Evolutionary conservation across 345 rosid genomes (phyloP).

Genomic region (Noccaea caerulescens): DNA sequence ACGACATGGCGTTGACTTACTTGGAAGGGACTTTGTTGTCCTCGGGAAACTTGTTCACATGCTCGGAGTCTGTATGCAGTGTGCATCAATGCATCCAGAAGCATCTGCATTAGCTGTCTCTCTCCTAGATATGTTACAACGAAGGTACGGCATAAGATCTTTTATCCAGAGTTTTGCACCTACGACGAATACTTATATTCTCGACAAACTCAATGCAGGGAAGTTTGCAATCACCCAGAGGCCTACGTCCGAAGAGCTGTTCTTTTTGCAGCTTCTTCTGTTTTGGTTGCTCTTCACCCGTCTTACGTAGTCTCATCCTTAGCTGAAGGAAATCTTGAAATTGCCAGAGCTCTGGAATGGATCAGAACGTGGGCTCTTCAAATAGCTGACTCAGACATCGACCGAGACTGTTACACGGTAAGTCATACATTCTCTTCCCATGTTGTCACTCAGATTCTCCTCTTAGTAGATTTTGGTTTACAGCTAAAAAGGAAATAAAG

Average conservation of each 20-base stretch:
- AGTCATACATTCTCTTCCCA: constrained; percentile 38
- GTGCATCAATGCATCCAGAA: constrained; percentile 92
- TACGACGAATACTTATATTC: constrained; percentile 12
- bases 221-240: constrained; percentile 81
- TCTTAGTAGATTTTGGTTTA: constrained; percentile 7
- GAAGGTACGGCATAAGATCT: constrained; percentile 58
- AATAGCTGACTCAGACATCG: constrained; percentile 75
- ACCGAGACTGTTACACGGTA: constrained; percentile 86
- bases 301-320: constrained; percentile 73
- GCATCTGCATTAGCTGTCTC: constrained; percentile 79
- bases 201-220: constrained; percentile 56
- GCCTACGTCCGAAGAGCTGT: constrained; percentile 92
- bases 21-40: constrained; percentile 86
- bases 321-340: constrained; percentile 71
- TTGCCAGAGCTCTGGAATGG: constrained; percentile 91
- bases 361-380: constrained; percentile 79
- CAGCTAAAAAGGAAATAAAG: no score
- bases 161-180: background rate
- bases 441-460: background rate
- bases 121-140: constrained; percentile 81
- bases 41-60: constrained; percentile 92
- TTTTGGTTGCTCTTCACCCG: constrained; percentile 83
- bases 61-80: constrained; percentile 92
- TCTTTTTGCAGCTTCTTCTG: constrained; percentile 82
- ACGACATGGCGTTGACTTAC: constrained; percentile 97